Evolutionary conservation across 2,329 filamentous ascomycete species (phyloP), one percentile per base, ranked within the genome.

Genomic region (Aaosphaeria pasadenensis): DNA sequence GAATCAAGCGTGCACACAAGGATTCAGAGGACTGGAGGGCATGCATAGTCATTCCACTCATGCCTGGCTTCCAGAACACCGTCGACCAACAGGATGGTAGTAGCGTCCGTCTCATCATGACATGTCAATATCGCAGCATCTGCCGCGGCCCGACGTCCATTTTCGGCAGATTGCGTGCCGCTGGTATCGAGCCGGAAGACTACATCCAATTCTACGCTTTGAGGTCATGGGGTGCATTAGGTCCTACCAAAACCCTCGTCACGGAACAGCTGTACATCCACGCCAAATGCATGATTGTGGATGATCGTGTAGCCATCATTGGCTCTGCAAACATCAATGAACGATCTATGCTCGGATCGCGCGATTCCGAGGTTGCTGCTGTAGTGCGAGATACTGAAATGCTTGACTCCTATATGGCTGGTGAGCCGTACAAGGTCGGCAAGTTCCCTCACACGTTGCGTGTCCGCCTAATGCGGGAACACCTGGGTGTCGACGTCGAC

Each of bases 301-400:
- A 99, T 69, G 94, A 99, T 63, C 84, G 92, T 32, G 84, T 94
- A 49, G 92, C 87, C 17, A 85, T 99, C 52, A 99, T 99, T 59
- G 94, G 94, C 13, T 97, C 92, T 41, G 94, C 94, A 45, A 99
- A 99, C 67, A 97, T 99, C 77, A 99, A 99, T 62, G 94, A 99
- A 71, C 85, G 94, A 41, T 97, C 92, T 5, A 91, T 97, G 90
- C 71, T 96, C 52, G 94, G 94, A 6, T 87, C 83, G 43, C 84
- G 94, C 61, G 94, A 99, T 70, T 96, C 92, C 0, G 94, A 99
- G 71, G 85, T 89, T 53, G 94, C 92, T 5, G 87, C 91, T 5
- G 81, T 97, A 39, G 88, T 99, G 39, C 84, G 92, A 45, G 94
- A 99, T 66, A 92, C 89, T 1, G 90, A 96, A 67, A 91, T 96